phyloP scores from a whole-genome alignment of 805 yeast species.

The Saccharomycopsis sp. region DNA sequence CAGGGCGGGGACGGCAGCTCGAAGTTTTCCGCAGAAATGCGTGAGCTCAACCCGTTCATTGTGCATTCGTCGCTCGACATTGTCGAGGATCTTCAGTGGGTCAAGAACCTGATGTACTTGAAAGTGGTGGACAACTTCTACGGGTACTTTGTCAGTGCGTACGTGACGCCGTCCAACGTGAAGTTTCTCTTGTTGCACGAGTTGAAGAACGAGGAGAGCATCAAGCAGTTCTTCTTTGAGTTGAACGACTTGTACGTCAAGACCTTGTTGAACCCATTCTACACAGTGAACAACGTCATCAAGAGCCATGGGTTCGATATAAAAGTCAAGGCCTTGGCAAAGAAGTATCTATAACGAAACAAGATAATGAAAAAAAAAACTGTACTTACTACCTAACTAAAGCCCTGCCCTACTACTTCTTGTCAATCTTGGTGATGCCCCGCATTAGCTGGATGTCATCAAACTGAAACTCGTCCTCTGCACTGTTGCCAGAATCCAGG shows the following conservation, averaged over 20 bases:
- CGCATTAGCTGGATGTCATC: constrained; percentile 29
- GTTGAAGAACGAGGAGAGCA: constrained; percentile 46
- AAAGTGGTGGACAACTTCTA: constrained; percentile 81
- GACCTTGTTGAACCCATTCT: constrained; percentile 79
- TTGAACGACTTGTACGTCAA: constrained; percentile 84
- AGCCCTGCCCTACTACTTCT: neutral
- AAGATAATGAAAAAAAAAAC: neutral
- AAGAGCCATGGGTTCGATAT: constrained; percentile 66
- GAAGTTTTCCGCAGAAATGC: constrained; percentile 56
- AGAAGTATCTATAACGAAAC: constrained; percentile 51
- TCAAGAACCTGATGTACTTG: constrained; percentile 51
- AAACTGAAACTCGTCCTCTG: constrained; percentile 24
- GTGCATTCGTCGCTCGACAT: constrained; percentile 83
- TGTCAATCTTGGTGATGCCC: constrained; percentile 28
- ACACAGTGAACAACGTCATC: constrained; percentile 65
- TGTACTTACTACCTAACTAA: neutral
- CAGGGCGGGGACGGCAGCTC: constrained; percentile 58
- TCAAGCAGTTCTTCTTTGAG: constrained; percentile 76
- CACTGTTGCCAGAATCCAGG: constrained; percentile 5
- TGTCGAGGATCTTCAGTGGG: constrained; percentile 88
- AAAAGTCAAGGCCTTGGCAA: constrained; percentile 61
- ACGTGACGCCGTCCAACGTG: constrained; percentile 78
- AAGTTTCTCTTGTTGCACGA: constrained; percentile 70
- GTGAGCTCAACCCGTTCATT: constrained; percentile 79
- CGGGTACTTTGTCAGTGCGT: constrained; percentile 75